A percentile compares a stretch with the other conserved stretches of the same genome.
phyloP scores from a whole-genome alignment of 768 basidiomycete genomes.

The Boletus barrowsii region DNA sequence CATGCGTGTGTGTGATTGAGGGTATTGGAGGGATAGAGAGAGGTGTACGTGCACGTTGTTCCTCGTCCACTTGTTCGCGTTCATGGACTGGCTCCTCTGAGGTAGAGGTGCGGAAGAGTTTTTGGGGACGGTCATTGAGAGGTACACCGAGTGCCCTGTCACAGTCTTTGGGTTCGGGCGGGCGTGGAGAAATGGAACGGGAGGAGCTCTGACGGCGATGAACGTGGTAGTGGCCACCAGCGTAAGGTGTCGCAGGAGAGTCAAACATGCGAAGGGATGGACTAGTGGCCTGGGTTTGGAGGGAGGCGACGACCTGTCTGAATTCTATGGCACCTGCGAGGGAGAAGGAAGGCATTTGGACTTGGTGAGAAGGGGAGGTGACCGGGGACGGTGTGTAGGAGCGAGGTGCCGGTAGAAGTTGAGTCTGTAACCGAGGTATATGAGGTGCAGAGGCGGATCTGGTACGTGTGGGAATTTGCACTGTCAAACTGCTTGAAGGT shows the following conservation, averaged over 20 bases:
- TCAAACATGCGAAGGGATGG: slow-evolving; percentile 64
- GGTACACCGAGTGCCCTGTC: slow-evolving; percentile 50
- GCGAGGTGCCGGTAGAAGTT: slow-evolving; percentile 40
- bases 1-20: slow-evolving; percentile 55
- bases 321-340: slow-evolving; percentile 96
- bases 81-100: slow-evolving; percentile 14
- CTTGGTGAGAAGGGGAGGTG: slow-evolving; percentile 34
- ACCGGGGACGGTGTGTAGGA: slow-evolving; percentile 50
- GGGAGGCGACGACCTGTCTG: slow-evolving; percentile 82
- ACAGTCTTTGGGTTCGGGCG: slow-evolving; percentile 44
- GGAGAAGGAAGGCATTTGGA: slow-evolving; percentile 79
- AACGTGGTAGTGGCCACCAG: slow-evolving; percentile 69
- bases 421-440: slow-evolving; percentile 38
- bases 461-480: slow-evolving; percentile 33
- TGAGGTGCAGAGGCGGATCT: slow-evolving; percentile 38
- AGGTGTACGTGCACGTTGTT: slow-evolving; percentile 12
- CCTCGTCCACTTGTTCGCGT: slow-evolving; percentile 9
- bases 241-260: slow-evolving; percentile 63
- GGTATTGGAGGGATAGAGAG: slow-evolving; percentile 40
- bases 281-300: slow-evolving; percentile 66
- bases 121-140: slow-evolving; percentile 49
- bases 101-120: slow-evolving; percentile 31
- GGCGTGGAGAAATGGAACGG: slow-evolving; percentile 31
- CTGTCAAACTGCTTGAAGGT: slow-evolving; percentile 13
- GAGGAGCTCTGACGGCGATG: slow-evolving; percentile 30